Conservation (phyloP, 768 basidiomycete genomes). For the Tylopilus plumbeoviolaceoides region DNA sequence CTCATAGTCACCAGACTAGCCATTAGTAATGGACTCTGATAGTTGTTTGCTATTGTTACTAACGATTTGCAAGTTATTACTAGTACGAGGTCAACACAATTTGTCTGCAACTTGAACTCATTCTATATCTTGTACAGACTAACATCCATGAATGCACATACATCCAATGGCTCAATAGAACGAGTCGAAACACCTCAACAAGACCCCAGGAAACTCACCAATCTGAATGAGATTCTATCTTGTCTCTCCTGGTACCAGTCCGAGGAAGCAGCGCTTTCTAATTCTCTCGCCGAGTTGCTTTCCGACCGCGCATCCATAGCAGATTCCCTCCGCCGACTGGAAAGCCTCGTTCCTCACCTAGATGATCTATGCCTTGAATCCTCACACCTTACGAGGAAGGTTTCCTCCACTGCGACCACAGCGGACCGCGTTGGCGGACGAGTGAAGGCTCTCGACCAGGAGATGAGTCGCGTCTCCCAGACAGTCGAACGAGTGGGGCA, state of each 20-base stretch:
- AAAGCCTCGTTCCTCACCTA: slow-evolving; percentile 56
- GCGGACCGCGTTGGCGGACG: slow-evolving; percentile 89
- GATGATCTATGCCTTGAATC: slow-evolving; percentile 62
- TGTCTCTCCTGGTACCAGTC: slow-evolving; percentile 71
- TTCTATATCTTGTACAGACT: neutral
- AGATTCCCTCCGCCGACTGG: slow-evolving; percentile 56
- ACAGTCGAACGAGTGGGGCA: slow-evolving; percentile 89
- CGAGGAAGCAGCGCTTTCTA: slow-evolving; percentile 73
- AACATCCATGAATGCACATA: slow-evolving; percentile 11
- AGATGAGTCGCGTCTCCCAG: slow-evolving; percentile 86
- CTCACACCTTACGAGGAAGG: slow-evolving; percentile 48
- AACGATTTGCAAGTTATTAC: no score
- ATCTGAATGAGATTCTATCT: slow-evolving; percentile 66
- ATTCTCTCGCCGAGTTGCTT: slow-evolving; percentile 66
- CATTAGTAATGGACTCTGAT: no score
- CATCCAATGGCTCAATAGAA: slow-evolving; percentile 7
- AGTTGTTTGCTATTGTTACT: neutral
- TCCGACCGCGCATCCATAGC: slow-evolving; percentile 64
- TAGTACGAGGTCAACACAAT: no score
- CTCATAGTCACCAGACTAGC: no score
- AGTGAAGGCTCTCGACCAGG: slow-evolving; percentile 85
- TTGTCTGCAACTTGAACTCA: no score
- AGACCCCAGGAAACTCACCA: slow-evolving; percentile 45
- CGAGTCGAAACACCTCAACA: slow-evolving; percentile 6
- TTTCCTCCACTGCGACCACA: slow-evolving; percentile 70